Evolutionary conservation across 768 basidiomycete genomes (phyloP), one percentile per base, ranked within the genome.

Genomic region (Serendipita sp.): DNA sequence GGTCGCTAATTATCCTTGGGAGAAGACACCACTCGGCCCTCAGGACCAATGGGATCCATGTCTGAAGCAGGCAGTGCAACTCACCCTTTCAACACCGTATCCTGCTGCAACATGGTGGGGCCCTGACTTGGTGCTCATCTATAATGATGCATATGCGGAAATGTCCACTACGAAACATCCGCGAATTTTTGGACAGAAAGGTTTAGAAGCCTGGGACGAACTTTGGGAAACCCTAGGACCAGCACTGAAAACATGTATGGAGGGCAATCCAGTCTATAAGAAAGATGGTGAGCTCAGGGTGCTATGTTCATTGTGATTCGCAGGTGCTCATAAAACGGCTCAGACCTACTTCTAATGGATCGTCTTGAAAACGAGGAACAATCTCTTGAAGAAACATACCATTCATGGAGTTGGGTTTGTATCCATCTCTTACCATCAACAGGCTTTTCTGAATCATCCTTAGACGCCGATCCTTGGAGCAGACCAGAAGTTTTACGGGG

Each of bases 61-160:
- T 28, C 60, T 69, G 16, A 69, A 69, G 45, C 69, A 64, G 13
- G 64, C 69, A 4, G 35, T 67, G 3, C 47, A 63, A 18, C 66
- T 65, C 3, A 69, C 69, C 7, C 34, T 60, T 28, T 28, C 28
- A 10, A 4, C 56, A 11, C 56, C 56, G n/a, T 60, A 60, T 38
- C 56, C 56, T 28, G 18, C 56, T 38, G 68, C 70, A 2, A 46
- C 68, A 3, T 67, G 69, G 66, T 71, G 70, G 70, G 70, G 70
- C 30, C 68, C 65, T 2, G 67, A 66, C 7, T 47, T 69, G 15
- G 63, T 65, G 11, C 56, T 71, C 15, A 56, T 71, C 32, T 71
- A 71, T 58, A 71, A 71, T 54, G 70, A 69, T 65, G 69, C 68
- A 28, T 71, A 71, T 36, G 70, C 69, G 4, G 66, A 54, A n/a